Evolutionary conservation across 1,284 basidiomycete species (phyloP), one percentile per base, ranked within the genome.

Genomic region (Fomitopsis palustris): DNA sequence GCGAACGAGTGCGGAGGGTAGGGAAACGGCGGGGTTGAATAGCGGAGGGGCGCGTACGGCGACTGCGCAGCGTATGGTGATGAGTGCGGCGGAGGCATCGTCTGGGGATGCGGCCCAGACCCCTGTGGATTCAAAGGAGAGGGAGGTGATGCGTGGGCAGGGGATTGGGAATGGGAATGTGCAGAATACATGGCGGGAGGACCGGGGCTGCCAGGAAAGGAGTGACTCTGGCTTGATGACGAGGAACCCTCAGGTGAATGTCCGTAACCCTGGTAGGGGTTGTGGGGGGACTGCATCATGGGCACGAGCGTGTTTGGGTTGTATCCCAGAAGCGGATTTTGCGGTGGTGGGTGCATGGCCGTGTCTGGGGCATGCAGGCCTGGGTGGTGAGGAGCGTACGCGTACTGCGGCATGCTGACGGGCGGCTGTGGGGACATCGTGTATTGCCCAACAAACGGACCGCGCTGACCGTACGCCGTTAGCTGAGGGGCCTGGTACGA

Each of bases 391-490:
- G 76, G 62, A 2, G 31, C 49, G 63, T 79, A 82, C 10, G 73
- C 65, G 61, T 71, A 74, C 58, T 75, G 80, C 10, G 76, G 67
- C 64, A 78, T 71, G 61, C 65, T 71, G 61, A 75, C 69, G n/a
- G 75, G 69, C 27, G 75, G 75, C 59, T 71, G 79, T 3, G 75
- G 63, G 63, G 80, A 70, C 69, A 80, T 73, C 66, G 76, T 70
- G 73, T 84, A 84, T 71, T 77, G 80, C 55, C 76, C 75, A 31
- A 74, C 68, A 64, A 78, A 81, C 61, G 69, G 69, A 38, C 69
- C 56, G 42, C 69, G 72, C 39, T 75, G 79, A 55, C 67, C 67
- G 62, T 77, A 76, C 64, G 66, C 33, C 4, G 31, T 21, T 69
- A 60, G 25, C 43, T 57, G 33, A 53, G 64, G 23, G 53, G 60